These are phyloP conservation scores for Malania oleifera DNA, from an alignment of 164 flowering plant species.

Conservation along the genomic window DNA sequence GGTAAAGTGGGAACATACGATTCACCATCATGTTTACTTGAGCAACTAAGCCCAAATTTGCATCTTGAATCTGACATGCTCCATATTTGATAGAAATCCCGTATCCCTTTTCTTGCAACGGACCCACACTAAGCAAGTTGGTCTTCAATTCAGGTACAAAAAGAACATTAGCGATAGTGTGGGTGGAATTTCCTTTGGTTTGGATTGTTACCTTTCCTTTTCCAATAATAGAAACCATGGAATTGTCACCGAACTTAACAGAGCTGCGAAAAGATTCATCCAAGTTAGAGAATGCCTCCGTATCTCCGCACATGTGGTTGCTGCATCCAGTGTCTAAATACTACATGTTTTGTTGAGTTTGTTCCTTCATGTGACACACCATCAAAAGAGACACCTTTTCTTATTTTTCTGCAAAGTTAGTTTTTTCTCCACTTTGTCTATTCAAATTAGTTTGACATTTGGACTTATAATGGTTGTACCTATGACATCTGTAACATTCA, in stretches of 20 bases:
- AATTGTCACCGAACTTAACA: neutral
- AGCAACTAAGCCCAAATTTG: too few relatives aligned
- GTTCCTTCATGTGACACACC: too few relatives aligned
- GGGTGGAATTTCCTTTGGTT: neutral
- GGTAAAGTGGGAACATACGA: too few relatives aligned
- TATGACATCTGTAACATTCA: too few relatives aligned
- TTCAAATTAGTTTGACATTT: neutral
- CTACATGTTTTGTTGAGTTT: too few relatives aligned
- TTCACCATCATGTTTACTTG: too few relatives aligned
- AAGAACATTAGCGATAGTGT: neutral
- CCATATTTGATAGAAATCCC: too few relatives aligned
- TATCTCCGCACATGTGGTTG: too few relatives aligned
- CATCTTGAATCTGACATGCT: too few relatives aligned
- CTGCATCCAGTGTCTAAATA: too few relatives aligned
- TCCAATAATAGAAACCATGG: neutral
- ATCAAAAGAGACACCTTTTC: neutral
- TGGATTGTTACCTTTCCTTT: neutral
- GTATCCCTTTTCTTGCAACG: neutral
- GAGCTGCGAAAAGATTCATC: conserved; percentile 1
- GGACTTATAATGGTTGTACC: neutral
- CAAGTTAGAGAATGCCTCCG: neutral
- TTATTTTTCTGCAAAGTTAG: neutral
- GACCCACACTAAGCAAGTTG: neutral
- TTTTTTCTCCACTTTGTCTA: neutral
- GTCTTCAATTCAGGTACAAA: neutral